A percentile compares a stretch with the other conserved stretches of the same genome.
Conservation (phyloP, 352 stramenopile genomes). For the Halophytophthora polymorphica region DNA sequence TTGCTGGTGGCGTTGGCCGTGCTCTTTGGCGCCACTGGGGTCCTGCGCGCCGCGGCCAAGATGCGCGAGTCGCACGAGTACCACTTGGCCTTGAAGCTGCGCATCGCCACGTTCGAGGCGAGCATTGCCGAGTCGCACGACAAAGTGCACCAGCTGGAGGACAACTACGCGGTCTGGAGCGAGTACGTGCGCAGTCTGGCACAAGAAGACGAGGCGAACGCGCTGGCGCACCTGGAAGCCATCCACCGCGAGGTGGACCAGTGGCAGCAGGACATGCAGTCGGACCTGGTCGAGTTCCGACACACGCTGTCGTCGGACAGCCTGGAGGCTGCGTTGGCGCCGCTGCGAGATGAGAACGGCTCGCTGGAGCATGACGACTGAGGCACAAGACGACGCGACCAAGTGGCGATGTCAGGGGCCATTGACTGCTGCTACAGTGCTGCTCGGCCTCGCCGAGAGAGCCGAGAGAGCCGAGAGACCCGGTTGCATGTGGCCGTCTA, state of each 20-base stretch:
- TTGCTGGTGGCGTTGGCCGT: constrained; percentile 37
- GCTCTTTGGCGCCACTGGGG: constrained; percentile 49
- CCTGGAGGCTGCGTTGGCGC: constrained; percentile 41
- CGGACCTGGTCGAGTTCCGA: constrained; percentile 60
- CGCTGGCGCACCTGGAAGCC: constrained; percentile 53
- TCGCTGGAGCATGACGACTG: constrained; percentile 14
- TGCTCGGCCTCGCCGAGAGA: no score
- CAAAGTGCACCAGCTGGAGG: constrained; percentile 61
- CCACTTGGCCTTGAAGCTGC: constrained; percentile 49
- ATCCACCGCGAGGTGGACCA: constrained; percentile 69
- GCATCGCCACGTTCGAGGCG: constrained; percentile 55
- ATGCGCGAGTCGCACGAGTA: constrained; percentile 63
- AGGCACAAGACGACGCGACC: constrained; percentile 2
- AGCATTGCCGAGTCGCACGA: constrained; percentile 67
- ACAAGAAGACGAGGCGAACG: constrained; percentile 65
- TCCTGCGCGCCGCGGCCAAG: constrained; percentile 45
- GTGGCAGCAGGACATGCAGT: constrained; percentile 75
- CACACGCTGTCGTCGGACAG: constrained; percentile 50
- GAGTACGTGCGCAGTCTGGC: constrained; percentile 69
- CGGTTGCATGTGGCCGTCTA: constrained; percentile 20
- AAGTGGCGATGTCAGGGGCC: constrained; percentile 1
- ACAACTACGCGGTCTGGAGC: constrained; percentile 70
- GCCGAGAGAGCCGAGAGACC: constrained; percentile 14
- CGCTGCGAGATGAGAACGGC: constrained; percentile 32
- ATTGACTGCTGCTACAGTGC: no score